Evolutionary conservation across 2,329 filamentous ascomycete genomes (phyloP).

Genomic region (Diaporthe citrichinensis): DNA sequence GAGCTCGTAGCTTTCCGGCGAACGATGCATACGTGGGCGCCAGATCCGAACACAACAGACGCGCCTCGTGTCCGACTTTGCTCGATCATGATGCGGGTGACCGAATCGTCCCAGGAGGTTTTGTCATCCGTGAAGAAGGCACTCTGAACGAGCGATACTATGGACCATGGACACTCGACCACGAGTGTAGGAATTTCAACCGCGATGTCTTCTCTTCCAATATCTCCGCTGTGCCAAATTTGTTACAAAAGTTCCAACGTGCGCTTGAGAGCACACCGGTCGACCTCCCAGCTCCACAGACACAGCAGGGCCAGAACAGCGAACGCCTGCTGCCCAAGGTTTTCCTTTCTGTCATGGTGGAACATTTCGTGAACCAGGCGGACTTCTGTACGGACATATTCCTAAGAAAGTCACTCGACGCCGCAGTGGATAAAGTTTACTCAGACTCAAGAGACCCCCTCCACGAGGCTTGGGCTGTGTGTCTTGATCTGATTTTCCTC

Average conservation of each 20-base stretch:
- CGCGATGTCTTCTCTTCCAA: slow-evolving; percentile 1
- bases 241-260: not conserved
- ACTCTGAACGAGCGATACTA: slow-evolving; percentile 20
- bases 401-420: not conserved
- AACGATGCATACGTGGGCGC: not conserved
- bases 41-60: not conserved
- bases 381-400: slow-evolving; percentile 23
- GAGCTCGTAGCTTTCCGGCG: not conserved
- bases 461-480: slow-evolving; percentile 8
- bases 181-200: slow-evolving; percentile 8
- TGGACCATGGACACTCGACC: slow-evolving; percentile 8
- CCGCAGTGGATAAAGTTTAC: not conserved
- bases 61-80: slow-evolving; percentile 1
- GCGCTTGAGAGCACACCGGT: slow-evolving; percentile 4
- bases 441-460: slow-evolving; percentile 1
- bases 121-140: slow-evolving; percentile 17
- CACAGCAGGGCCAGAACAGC: not conserved
- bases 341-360: slow-evolving; percentile 8
- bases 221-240: not conserved
- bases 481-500: slow-evolving; percentile 13
- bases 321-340: slow-evolving; percentile 16
- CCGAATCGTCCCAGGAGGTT: not conserved
- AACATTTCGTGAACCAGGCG: slow-evolving; percentile 2
- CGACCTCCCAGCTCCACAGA: not conserved
- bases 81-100: not conserved